A percentile compares a stretch with the other conserved stretches of the same genome.
Evolutionary conservation across 495 filamentous ascomycete species (phyloP).

Genomic region (Mytilinidion resinicola): DNA sequence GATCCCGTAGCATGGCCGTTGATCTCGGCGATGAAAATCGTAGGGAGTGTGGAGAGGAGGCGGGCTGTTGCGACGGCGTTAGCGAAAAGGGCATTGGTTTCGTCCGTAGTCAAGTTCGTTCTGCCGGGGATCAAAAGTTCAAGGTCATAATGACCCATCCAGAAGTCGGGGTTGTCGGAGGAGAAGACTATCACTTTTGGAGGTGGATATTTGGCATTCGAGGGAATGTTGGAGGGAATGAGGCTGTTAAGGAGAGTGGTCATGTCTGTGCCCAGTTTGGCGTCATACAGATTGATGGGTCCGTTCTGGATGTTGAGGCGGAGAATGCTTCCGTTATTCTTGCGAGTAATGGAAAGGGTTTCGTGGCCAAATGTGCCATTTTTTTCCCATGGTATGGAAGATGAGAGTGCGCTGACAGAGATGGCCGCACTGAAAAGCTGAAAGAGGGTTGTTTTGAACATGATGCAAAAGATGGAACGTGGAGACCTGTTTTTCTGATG

Average conservation of each 20-base stretch:
- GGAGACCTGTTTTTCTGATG: not conserved
- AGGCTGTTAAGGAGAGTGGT: not conserved
- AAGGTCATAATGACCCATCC: constrained; percentile 17
- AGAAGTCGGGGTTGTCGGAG: constrained; percentile 24
- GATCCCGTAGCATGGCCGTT: constrained; percentile 27
- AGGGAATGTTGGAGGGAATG: not conserved
- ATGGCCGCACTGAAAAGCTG: not conserved
- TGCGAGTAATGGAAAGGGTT: not conserved
- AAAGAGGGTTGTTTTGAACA: not conserved
- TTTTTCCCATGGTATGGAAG: not conserved
- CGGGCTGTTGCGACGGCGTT: constrained; percentile 3
- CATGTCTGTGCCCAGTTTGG: not conserved
- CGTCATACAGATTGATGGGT: constrained; percentile 8
- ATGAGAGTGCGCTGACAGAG: not conserved
- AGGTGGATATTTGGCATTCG: not conserved
- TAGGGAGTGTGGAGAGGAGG: constrained; percentile 4
- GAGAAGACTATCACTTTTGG: constrained; percentile 33
- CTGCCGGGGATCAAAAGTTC: not conserved
- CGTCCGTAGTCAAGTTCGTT: constrained; percentile 6
- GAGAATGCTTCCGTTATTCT: constrained; percentile 1
- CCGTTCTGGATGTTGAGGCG: constrained; percentile 3
- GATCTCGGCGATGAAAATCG: constrained; percentile 31
- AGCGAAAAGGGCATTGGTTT: constrained; percentile 5
- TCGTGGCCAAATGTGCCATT: constrained; percentile 2
- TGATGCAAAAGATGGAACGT: not conserved